Percentiles rank a stretch among this genome's conserved stretches.
Evolutionary conservation across 306 rosid genomes (phyloP).

Genomic region (Pterocarpus macrocarpus): DNA sequence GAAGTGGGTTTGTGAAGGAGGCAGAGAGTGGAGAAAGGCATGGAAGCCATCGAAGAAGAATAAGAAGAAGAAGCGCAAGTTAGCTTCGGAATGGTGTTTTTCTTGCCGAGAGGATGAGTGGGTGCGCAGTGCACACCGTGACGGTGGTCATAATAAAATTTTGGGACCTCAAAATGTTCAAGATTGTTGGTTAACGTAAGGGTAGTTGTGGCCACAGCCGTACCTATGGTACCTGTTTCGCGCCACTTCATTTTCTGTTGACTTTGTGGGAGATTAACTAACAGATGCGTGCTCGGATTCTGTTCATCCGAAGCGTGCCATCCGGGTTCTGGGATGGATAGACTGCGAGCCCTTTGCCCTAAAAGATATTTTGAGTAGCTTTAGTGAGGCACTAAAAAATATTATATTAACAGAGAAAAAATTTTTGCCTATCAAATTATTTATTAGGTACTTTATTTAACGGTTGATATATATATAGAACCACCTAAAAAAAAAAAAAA

Average conservation of each 20-base stretch:
- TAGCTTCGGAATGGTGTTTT: background rate
- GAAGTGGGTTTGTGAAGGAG: constrained; percentile 48
- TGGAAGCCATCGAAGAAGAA: constrained; percentile 71
- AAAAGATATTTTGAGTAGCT: background rate
- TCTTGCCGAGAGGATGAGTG: background rate
- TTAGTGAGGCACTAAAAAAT: too few relatives aligned
- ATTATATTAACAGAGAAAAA: too few relatives aligned
- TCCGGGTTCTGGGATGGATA: too few relatives aligned
- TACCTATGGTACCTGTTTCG: constrained; percentile 57
- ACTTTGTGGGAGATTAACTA: constrained; percentile 32
- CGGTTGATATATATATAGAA: too few relatives aligned
- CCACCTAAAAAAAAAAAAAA: too few relatives aligned
- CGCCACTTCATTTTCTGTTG: constrained; percentile 85
- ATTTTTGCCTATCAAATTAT: too few relatives aligned
- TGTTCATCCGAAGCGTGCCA: background rate
- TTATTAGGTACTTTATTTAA: too few relatives aligned
- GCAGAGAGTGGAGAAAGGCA: constrained; percentile 62
- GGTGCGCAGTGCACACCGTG: constrained; percentile 24
- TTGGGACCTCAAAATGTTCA: background rate
- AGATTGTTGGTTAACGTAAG: constrained; percentile 37
- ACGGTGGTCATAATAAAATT: background rate
- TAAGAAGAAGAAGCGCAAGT: constrained; percentile 25
- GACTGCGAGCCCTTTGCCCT: too few relatives aligned
- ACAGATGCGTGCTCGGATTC: background rate
- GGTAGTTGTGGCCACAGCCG: constrained; percentile 62